A percentile compares a stretch with the other conserved stretches of the same genome.
phyloP scores from a whole-genome alignment of 2,329 filamentous ascomycete species.

The Alternaria gansuensis region DNA sequence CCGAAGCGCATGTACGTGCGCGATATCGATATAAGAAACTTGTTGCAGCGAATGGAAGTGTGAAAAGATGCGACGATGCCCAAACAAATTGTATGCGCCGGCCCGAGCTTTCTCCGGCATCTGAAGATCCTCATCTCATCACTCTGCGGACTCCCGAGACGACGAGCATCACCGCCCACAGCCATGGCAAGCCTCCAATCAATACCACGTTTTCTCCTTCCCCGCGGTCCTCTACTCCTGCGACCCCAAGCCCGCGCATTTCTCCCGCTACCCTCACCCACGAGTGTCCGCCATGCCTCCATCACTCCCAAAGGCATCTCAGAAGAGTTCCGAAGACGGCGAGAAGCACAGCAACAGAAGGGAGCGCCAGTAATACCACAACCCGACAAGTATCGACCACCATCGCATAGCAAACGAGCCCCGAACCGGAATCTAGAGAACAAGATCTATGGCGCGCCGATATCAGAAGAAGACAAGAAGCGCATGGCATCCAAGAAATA shows the following conservation, averaged over 20 bases:
- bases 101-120: conserved; percentile 30
- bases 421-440: conserved; percentile 64
- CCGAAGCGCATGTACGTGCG: not conserved
- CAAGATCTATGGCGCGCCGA: conserved; percentile 76
- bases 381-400: conserved; percentile 88
- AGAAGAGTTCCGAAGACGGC: conserved; percentile 42
- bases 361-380: conserved; percentile 73
- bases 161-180: conserved; percentile 25
- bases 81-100: conserved; percentile 18
- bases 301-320: conserved; percentile 39
- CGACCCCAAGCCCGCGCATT: conserved; percentile 35
- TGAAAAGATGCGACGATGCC: conserved; percentile 1
- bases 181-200: conserved; percentile 47
- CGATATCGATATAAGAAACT: not conserved
- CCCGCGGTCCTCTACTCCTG: conserved; percentile 38
- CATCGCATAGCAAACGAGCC: conserved; percentile 81
- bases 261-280: conserved; percentile 26
- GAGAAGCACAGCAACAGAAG: conserved; percentile 46
- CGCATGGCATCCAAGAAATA: conserved; percentile 77
- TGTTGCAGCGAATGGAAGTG: not conserved
- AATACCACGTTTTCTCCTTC: conserved; percentile 50
- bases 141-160: conserved; percentile 32
- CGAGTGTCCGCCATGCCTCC: conserved; percentile 47
- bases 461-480: conserved; percentile 71
- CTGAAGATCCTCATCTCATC: conserved; percentile 30